These are phyloP conservation scores for Chaetomiaceae sp. DNA, from an alignment of 2,329 filamentous ascomycete species.

Conservation along the genomic window DNA sequence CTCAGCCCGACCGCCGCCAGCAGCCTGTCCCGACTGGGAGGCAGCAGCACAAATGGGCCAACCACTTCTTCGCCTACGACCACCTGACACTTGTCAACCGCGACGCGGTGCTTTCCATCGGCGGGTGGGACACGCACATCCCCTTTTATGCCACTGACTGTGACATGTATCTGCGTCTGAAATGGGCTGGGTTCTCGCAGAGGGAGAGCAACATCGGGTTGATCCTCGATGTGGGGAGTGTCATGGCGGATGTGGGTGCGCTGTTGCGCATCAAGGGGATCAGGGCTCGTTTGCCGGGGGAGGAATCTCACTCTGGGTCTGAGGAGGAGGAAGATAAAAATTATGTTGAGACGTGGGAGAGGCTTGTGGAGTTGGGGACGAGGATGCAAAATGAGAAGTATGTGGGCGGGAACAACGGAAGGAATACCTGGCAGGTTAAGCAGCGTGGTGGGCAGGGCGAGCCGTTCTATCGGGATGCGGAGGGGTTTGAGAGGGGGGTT, in stretches of 20 bases:
- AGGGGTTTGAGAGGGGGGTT: constrained; percentile 23
- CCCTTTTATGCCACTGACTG: constrained; percentile 56
- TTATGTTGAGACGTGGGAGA: constrained; percentile 34
- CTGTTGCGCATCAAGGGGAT: constrained; percentile 38
- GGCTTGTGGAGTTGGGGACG: constrained; percentile 30
- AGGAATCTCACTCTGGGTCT: constrained; percentile 6
- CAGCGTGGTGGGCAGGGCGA: constrained; percentile 24
- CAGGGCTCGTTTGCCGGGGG: constrained; percentile 31
- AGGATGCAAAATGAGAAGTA: constrained; percentile 25
- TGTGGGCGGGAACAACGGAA: constrained; percentile 12
- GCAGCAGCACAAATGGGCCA: constrained; percentile 38
- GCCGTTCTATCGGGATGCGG: constrained; percentile 24
- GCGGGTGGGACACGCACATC: constrained; percentile 56
- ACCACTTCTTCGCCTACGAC: constrained; percentile 57
- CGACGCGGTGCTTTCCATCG: constrained; percentile 44
- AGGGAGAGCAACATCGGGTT: constrained; percentile 37
- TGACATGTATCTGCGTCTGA: constrained; percentile 48
- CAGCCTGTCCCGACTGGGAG: too few species aligned
- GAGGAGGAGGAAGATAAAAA: constrained; percentile 31
- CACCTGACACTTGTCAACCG: constrained; percentile 54
- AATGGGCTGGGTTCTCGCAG: constrained; percentile 39
- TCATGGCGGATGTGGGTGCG: constrained; percentile 40
- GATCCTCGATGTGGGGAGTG: constrained; percentile 39
- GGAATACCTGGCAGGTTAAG: constrained; percentile 24
- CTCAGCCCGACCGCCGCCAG: too few species aligned